Evolutionary conservation across 345 rosid genomes (phyloP).

Genomic region (Rhodamnia rubescens): DNA sequence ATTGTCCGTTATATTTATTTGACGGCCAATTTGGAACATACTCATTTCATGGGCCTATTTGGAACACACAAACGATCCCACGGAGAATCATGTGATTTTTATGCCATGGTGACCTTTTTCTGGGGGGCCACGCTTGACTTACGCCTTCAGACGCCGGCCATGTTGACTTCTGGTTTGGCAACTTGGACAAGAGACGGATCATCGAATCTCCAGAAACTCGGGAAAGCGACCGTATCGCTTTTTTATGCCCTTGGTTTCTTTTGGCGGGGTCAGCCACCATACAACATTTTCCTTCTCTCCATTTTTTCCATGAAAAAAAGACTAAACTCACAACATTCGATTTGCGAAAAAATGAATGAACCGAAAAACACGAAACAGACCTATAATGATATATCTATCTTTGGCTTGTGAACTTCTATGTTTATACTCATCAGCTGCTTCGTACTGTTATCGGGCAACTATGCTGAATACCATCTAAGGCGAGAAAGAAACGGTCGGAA

Average conservation of each 20-base stretch:
- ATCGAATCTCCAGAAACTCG: background rate
- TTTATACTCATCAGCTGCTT: background rate
- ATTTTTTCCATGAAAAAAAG: background rate
- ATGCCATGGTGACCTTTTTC: background rate
- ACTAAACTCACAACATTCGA: background rate
- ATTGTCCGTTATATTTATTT: too few relatives aligned
- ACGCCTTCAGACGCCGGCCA: background rate
- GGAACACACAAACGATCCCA: too few relatives aligned
- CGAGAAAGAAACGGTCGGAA: background rate
- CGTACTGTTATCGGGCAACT: background rate
- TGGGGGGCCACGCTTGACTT: background rate
- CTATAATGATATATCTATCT: background rate
- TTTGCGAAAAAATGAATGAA: background rate
- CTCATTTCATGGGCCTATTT: too few relatives aligned
- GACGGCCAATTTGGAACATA: too few relatives aligned
- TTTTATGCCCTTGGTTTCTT: background rate
- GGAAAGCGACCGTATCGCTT: background rate
- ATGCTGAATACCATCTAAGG: background rate
- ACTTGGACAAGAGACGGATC: background rate
- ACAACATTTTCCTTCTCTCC: background rate
- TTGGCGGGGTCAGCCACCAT: background rate
- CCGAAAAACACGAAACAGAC: too few relatives aligned
- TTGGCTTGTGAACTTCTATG: background rate
- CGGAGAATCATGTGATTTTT: too few relatives aligned
- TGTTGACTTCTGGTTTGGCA: background rate